Conservation (phyloP, 2,329 filamentous ascomycete genomes). For the Fusarium fujikuroi region DNA sequence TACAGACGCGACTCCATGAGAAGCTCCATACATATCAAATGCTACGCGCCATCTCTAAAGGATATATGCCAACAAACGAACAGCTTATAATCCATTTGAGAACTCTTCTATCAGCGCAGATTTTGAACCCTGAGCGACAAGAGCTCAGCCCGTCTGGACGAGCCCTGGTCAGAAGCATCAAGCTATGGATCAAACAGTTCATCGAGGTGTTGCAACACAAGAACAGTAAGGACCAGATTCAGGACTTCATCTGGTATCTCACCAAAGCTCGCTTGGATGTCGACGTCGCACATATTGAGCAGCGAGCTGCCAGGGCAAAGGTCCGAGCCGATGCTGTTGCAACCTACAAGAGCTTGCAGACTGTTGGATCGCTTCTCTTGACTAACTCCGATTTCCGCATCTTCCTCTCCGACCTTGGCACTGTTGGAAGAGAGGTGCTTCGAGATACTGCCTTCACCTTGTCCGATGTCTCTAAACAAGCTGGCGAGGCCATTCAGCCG, state of each 20-base stretch:
- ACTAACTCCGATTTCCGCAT: conserved; percentile 91
- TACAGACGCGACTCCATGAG: conserved; percentile 82
- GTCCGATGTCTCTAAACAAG: conserved; percentile 78
- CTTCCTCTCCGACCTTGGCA: conserved; percentile 82
- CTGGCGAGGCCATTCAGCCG: conserved; percentile 78
- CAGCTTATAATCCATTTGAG: conserved; percentile 84
- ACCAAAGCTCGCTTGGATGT: conserved; percentile 72
- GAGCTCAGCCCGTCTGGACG: conserved; percentile 83
- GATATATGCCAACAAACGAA: conserved; percentile 92
- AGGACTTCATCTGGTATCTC: conserved; percentile 91
- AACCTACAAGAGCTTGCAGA: conserved; percentile 81
- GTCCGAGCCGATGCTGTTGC: conserved; percentile 50
- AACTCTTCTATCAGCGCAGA: conserved; percentile 78
- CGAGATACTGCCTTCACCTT: conserved; percentile 85
- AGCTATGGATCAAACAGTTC: conserved; percentile 80
- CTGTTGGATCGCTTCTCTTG: conserved; percentile 83
- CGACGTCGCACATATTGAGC: conserved; percentile 46
- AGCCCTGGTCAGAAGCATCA: conserved; percentile 75
- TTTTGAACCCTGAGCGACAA: conserved; percentile 75
- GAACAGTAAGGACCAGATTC: conserved; percentile 85
- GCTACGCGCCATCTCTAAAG: conserved; percentile 80
- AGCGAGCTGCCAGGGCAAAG: conserved; percentile 45
- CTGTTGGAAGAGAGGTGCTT: conserved; percentile 85
- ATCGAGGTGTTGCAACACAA: conserved; percentile 86
- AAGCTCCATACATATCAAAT: conserved; percentile 96